Conservation (phyloP, 164 flowering plant species). For the Malania oleifera region DNA sequence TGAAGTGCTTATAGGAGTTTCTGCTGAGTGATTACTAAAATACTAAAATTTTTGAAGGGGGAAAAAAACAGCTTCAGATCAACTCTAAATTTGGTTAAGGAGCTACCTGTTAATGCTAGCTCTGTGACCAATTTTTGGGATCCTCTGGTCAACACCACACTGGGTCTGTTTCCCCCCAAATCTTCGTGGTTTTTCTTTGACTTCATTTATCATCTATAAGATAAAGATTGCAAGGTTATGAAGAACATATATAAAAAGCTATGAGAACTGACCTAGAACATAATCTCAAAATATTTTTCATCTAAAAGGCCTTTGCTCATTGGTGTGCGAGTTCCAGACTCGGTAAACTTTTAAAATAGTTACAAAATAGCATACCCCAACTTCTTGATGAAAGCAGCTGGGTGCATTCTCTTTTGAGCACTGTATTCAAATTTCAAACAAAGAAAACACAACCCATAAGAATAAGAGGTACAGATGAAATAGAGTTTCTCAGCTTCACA, state of each 20-base stretch:
- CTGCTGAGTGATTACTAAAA: no score
- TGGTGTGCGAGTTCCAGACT: neutral
- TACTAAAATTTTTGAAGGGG: no score
- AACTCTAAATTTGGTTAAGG: no score
- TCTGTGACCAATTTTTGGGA: neutral
- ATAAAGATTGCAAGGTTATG: neutral
- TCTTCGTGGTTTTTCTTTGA: neutral
- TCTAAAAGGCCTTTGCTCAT: neutral
- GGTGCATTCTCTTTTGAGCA: conserved; percentile 4
- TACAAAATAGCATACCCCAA: neutral
- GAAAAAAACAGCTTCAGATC: no score
- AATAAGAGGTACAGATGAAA: neutral
- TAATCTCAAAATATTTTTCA: neutral
- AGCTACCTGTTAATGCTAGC: conserved; percentile 4
- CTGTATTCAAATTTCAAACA: neutral
- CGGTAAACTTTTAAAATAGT: neutral
- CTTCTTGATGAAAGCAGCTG: neutral
- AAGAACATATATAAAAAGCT: no score
- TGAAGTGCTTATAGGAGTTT: no score
- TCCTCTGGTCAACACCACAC: conserved; percentile 1
- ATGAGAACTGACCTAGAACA: no score
- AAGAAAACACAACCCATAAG: neutral
- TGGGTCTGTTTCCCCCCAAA: conserved; percentile 1
- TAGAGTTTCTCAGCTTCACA: neutral
- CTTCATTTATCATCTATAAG: neutral